Evolutionary conservation across 768 basidiomycete species (phyloP).

Genomic region (Pisolithus tinctorius): DNA sequence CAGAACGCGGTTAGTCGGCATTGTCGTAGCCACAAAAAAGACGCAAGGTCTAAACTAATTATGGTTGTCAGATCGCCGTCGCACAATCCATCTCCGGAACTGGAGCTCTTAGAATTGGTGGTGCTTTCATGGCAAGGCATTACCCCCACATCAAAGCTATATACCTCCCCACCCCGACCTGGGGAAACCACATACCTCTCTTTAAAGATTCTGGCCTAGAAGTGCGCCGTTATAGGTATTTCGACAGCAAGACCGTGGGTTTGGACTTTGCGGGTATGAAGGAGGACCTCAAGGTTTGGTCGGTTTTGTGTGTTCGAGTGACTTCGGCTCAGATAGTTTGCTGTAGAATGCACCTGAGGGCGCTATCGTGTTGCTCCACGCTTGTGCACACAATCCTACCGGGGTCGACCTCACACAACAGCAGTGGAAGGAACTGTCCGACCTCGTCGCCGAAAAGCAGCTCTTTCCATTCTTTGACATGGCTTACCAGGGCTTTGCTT

Average conservation of each 20-base stretch:
- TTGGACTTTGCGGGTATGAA: constrained; percentile 90
- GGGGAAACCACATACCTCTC: constrained; percentile 95
- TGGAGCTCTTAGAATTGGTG: constrained; percentile 93
- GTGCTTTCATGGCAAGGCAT: constrained; percentile 83
- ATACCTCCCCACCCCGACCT: constrained; percentile 89
- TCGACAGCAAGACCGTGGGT: constrained; percentile 86
- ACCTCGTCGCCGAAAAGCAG: constrained; percentile 80
- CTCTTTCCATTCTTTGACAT: constrained; percentile 99
- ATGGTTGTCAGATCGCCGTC: constrained; percentile 55
- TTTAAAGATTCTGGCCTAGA: constrained; percentile 94
- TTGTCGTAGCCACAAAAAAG: neutral
- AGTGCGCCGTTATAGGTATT: constrained; percentile 90
- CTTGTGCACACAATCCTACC: constrained; percentile 99
- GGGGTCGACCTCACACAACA: constrained; percentile 91
- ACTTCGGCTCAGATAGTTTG: constrained; percentile 1
- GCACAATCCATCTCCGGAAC: constrained; percentile 98
- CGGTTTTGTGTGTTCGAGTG: constrained; percentile 1
- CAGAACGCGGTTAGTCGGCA: constrained; percentile 57
- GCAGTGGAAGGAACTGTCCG: constrained; percentile 89
- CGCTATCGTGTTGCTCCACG: constrained; percentile 86
- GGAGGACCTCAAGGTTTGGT: constrained; percentile 70
- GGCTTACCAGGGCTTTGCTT: constrained; percentile 99
- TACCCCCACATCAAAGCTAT: constrained; percentile 83
- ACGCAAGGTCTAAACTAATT: constrained; percentile 4
- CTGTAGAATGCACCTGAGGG: constrained; percentile 60